Evolutionary conservation across 2,329 filamentous ascomycete genomes (phyloP).

Genomic region (Hypoxylon sp.): DNA sequence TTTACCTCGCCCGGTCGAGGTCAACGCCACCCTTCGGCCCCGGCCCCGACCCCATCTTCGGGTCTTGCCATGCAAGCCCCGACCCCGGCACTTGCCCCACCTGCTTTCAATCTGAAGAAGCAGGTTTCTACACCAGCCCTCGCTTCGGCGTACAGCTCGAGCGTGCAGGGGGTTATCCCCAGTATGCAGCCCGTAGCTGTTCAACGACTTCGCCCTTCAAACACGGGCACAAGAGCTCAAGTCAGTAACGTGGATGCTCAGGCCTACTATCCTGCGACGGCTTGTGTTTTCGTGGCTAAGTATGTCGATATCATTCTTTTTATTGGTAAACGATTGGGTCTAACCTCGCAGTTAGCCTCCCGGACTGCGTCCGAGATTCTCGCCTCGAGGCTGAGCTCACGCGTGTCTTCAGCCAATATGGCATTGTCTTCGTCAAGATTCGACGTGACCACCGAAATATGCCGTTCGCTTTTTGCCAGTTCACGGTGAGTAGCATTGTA

Average conservation of each 20-base stretch:
- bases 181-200: slow-evolving; percentile 21
- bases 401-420: slow-evolving; percentile 65
- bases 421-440: slow-evolving; percentile 73
- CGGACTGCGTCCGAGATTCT: slow-evolving; percentile 63
- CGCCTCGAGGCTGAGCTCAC: slow-evolving; percentile 67
- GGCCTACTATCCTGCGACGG: slow-evolving; percentile 64
- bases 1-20: slow-evolving; percentile 27
- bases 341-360: slow-evolving; percentile 59
- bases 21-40: neutral
- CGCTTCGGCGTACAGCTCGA: neutral
- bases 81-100: neutral
- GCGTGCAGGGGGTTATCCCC: slow-evolving; percentile 33
- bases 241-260: slow-evolving; percentile 63
- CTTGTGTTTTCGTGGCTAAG: slow-evolving; percentile 77
- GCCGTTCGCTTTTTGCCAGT: slow-evolving; percentile 76
- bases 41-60: neutral
- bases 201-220: slow-evolving; percentile 23
- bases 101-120: neutral
- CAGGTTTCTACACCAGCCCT: neutral
- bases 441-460: slow-evolving; percentile 69
- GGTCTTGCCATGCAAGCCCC: neutral
- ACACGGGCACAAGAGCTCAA: slow-evolving; percentile 41
- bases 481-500: slow-evolving; percentile 62
- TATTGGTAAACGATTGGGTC: neutral
- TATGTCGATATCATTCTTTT: slow-evolving; percentile 56